Evolutionary conservation across 306 rosid genomes (phyloP).

Genomic region (Corylus americana): DNA sequence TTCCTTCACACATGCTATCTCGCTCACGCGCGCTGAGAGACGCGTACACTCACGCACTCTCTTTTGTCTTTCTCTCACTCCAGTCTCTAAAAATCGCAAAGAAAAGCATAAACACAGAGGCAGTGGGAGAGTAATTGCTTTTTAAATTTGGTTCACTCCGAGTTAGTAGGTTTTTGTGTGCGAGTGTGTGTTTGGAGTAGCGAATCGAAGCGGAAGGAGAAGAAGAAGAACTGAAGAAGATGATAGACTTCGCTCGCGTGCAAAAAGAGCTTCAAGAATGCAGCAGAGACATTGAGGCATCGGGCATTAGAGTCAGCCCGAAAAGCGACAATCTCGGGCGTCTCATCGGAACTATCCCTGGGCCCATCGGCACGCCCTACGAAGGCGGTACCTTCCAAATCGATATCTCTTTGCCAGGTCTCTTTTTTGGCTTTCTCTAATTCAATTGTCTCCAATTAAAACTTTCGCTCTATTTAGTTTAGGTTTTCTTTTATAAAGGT

Average conservation of each 20-base stretch:
- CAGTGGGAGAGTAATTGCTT: not conserved
- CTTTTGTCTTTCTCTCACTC: too few relatives aligned
- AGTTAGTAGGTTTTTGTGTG: not conserved
- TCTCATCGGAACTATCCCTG: slow-evolving; percentile 82
- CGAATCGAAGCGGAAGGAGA: too few relatives aligned
- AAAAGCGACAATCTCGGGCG: slow-evolving; percentile 61
- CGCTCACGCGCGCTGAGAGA: too few relatives aligned
- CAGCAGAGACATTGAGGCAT: slow-evolving; percentile 69
- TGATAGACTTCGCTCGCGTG: slow-evolving; percentile 91
- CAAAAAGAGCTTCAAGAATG: slow-evolving; percentile 98
- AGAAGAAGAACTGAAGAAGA: slow-evolving; percentile 33
- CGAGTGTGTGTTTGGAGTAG: not conserved
- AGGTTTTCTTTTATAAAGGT: not conserved
- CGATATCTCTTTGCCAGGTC: slow-evolving; percentile 89
- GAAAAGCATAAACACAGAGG: not conserved
- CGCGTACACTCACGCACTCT: too few relatives aligned
- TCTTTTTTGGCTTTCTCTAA: not conserved
- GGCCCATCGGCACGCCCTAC: slow-evolving; percentile 81
- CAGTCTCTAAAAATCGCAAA: not conserved
- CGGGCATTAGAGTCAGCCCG: slow-evolving; percentile 79
- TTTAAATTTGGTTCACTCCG: not conserved
- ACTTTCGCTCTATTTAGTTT: not conserved
- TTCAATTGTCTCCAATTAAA: not conserved
- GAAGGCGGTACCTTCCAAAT: slow-evolving; percentile 91
- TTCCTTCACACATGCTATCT: too few relatives aligned